Evolutionary conservation across 768 basidiomycete genomes (phyloP), one percentile per base, ranked within the genome.

Genomic region (Suillus alpinus): DNA sequence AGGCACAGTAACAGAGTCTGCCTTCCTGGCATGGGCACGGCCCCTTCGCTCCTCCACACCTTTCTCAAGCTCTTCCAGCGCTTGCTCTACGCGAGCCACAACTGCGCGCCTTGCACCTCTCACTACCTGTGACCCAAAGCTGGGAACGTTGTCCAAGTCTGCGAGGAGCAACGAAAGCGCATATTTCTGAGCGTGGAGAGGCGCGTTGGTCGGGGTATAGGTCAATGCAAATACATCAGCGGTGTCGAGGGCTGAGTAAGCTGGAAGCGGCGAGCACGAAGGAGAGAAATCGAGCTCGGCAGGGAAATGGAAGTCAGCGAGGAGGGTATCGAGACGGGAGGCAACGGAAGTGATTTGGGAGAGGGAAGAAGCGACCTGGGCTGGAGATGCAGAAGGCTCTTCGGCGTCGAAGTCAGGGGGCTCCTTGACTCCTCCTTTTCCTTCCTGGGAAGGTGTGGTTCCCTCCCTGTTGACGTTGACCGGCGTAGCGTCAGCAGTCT

Each of bases 181-280:
- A 65, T 88, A 80, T 63, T 86, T 83, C 72, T 88, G 86, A 64
- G 78, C 80, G 58, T 84, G 85, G 41, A 91, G 74, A 0, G 84
- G 80, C 26, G 82, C 80, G 69, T 90, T 91, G 55, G 69, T 72
- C 13, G 82, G 66, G 32, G 83, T 85, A 76, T 82, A 89, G 3
- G 83, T 77, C 13, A 92, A 80, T 50, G 74, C 73, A 5, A 74
- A 68, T 34, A 68, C 56, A 36, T 66, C 60, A 23, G 55, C 64
- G 7, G 58, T 53, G 53, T 60, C 60, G 18, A 58, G 58, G 16
- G 61, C 41, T 34, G 66, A 34, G 36, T 58, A 43, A 36, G n/a
- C 29, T 29, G 37, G n/a, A 14, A 68, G 58, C 50, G 61, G 46
- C n/a, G 68, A 62, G 16, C 47, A 58, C 23, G 65, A 64, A 18